Evolutionary conservation across 345 rosid genomes (phyloP).

Genomic region (Luvunga scandens): DNA sequence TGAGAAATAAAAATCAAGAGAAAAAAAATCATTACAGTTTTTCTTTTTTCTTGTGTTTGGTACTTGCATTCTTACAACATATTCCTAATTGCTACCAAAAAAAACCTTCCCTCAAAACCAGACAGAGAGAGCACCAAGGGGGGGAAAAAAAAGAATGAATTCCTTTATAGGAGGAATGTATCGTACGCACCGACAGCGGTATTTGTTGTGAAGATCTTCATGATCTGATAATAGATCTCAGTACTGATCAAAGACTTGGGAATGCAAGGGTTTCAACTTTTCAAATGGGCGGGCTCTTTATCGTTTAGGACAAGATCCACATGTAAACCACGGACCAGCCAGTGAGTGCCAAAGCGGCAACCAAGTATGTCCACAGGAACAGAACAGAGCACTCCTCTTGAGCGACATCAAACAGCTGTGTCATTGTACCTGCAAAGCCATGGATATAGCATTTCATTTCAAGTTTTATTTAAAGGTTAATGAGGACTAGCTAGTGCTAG

Average conservation of each 20-base stretch:
- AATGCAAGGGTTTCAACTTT: background rate
- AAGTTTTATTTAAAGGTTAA: background rate
- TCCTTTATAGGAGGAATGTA: background rate
- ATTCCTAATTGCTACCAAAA: background rate
- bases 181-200: background rate
- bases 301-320: slow-evolving; percentile 62
- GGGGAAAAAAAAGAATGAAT: background rate
- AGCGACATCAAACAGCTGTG: slow-evolving; percentile 78
- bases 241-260: background rate
- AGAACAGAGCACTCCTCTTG: slow-evolving; percentile 95
- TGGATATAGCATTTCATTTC: background rate
- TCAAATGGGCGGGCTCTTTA: background rate
- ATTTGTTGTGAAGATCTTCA: background rate
- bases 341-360: slow-evolving; percentile 70
- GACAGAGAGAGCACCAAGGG: background rate
- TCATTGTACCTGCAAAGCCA: slow-evolving; percentile 67
- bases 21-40: background rate
- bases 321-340: slow-evolving; percentile 84
- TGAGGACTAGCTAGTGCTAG: background rate
- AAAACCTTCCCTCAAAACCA: background rate
- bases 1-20: background rate
- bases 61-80: background rate
- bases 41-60: too few relatives aligned
- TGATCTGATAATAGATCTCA: background rate
- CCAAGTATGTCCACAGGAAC: slow-evolving; percentile 84